Percentiles rank a stretch among this genome's conserved stretches.
Conservation (phyloP, 805 yeast species). For the Yarrowia porcina region DNA sequence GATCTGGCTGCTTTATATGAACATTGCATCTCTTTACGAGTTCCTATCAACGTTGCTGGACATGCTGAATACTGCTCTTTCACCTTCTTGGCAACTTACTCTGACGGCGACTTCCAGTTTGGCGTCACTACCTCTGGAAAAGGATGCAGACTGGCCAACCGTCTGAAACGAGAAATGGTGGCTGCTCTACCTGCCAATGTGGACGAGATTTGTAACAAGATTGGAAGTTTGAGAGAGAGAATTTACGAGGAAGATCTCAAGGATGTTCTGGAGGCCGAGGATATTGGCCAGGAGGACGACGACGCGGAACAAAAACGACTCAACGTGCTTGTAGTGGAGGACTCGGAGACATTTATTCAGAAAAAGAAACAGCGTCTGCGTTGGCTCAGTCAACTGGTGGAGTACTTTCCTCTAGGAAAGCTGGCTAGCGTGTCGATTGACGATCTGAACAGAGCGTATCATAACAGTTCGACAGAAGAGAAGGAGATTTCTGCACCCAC, state of each 20-base stretch:
- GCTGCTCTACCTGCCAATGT: conserved; percentile 62
- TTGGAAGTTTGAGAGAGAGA: conserved; percentile 61
- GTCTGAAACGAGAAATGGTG: conserved; percentile 72
- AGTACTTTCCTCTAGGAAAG: conserved; percentile 74
- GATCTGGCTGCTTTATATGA: conserved; percentile 45
- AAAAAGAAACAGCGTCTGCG: conserved; percentile 61
- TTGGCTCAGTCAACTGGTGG: conserved; percentile 88
- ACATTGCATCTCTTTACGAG: conserved; percentile 41
- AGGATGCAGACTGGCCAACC: conserved; percentile 81
- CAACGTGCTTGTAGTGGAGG: conserved; percentile 61
- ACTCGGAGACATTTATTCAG: conserved; percentile 42
- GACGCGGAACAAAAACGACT: conserved; percentile 63
- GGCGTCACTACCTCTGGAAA: conserved; percentile 85
- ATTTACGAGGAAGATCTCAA: conserved; percentile 52
- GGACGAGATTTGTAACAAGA: conserved; percentile 61
- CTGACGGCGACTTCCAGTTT: conserved; percentile 70
- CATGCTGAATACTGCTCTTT: conserved; percentile 70
- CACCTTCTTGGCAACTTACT: conserved; percentile 66
- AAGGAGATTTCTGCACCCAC: not conserved
- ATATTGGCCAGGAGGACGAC: conserved; percentile 60
- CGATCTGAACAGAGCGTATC: conserved; percentile 50
- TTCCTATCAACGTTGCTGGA: conserved; percentile 80
- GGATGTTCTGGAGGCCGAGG: conserved; percentile 34
- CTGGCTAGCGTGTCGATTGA: conserved; percentile 59
- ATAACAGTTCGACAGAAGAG: not conserved